Evolutionary conservation across 164 flowering plant species (phyloP).

Genomic region (Magnolia officinalis): DNA sequence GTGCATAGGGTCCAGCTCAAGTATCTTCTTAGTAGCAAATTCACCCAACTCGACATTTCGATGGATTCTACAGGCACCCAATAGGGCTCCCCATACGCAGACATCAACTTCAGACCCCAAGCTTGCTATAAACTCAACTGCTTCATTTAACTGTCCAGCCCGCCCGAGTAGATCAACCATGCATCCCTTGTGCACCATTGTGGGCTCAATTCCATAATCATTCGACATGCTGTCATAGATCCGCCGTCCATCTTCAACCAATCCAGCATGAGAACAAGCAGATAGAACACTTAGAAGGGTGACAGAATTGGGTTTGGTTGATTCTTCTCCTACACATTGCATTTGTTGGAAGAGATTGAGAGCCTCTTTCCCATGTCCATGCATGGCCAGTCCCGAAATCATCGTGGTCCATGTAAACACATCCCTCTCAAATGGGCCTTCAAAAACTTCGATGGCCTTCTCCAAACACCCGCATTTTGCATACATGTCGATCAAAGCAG

Average conservation of each 20-base stretch:
- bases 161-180: conserved; percentile 20
- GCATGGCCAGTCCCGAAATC: conserved; percentile 19
- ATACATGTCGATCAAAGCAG: conserved; percentile 47
- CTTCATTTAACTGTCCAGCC: conserved; percentile 16
- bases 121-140: conserved; percentile 19
- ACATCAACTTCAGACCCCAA: conserved; percentile 38
- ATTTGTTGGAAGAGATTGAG: conserved; percentile 9
- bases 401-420: conserved; percentile 19
- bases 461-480: conserved; percentile 40
- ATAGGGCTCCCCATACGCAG: conserved; percentile 37
- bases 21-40: conserved; percentile 22
- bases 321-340: conserved; percentile 8
- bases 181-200: conserved; percentile 19
- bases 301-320: conserved; percentile 14
- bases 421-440: conserved; percentile 12
- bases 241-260: conserved; percentile 12
- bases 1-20: conserved; percentile 32
- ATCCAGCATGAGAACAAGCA: conserved; percentile 21
- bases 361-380: conserved; percentile 18
- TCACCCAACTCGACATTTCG: conserved; percentile 40
- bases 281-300: conserved; percentile 16
- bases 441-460: conserved; percentile 12
- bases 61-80: conserved; percentile 43
- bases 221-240: conserved; percentile 12
- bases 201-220: conserved; percentile 13